A percentile compares a stretch with the other conserved stretches of the same genome.
Evolutionary conservation across 2,329 filamentous ascomycete species (phyloP).

Genomic region (Exophiala mesophila): DNA sequence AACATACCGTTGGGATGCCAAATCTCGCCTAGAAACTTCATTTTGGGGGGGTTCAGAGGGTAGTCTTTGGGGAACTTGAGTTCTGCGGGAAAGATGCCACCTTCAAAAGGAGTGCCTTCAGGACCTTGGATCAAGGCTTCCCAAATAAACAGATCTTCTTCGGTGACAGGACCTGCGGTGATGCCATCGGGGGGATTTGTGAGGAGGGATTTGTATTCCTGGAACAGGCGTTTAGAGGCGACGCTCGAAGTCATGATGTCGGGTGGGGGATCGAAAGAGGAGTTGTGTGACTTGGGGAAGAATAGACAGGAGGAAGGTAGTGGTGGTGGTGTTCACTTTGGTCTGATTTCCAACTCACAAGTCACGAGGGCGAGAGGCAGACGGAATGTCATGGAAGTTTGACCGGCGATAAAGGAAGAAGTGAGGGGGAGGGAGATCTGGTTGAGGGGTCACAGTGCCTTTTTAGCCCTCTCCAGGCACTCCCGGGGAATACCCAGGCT

Average conservation of each 20-base stretch:
- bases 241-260: constrained; percentile 46
- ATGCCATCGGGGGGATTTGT: constrained; percentile 97
- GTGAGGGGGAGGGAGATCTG: too few species aligned
- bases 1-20: constrained; percentile 89
- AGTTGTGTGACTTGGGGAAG: neutral
- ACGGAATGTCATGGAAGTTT: too few species aligned
- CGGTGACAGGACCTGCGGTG: constrained; percentile 83
- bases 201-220: constrained; percentile 91
- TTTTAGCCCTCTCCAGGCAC: too few species aligned
- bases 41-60: constrained; percentile 88
- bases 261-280: neutral
- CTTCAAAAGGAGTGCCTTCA: constrained; percentile 92
- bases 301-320: neutral
- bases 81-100: constrained; percentile 90
- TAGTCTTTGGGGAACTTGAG: constrained; percentile 95
- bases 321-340: neutral
- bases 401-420: too few species aligned
- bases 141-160: constrained; percentile 95
- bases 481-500: too few species aligned
- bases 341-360: too few species aligned
- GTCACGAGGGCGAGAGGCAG: too few species aligned
- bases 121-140: constrained; percentile 94
- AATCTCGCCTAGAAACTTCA: constrained; percentile 90
- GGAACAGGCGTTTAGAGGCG: constrained; percentile 74
- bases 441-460: too few species aligned